Evolutionary conservation across 176 grass and related monocot genomes (phyloP).

Genomic region (Chrysopogon serrulatus): DNA sequence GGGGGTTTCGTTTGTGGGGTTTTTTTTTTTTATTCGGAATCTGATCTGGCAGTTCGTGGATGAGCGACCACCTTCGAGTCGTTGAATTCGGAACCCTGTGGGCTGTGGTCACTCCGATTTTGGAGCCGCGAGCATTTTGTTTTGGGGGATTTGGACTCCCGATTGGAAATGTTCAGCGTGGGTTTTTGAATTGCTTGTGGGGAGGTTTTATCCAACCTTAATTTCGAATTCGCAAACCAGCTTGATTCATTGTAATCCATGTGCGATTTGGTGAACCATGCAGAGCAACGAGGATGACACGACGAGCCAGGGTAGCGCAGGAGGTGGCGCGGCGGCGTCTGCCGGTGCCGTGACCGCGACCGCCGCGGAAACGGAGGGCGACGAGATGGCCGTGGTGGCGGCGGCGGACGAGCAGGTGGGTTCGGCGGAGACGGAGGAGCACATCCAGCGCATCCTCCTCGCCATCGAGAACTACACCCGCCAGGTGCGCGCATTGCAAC

Average conservation of each 20-base stretch:
- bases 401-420: conserved; percentile 22
- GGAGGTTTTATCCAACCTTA: not conserved
- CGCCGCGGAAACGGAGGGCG: not conserved
- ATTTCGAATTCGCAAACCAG: not conserved
- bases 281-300: conserved; percentile 33
- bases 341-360: not conserved
- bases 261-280: not conserved
- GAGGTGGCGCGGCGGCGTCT: conserved; percentile 7
- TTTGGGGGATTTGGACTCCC: not conserved
- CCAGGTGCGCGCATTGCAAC: conserved; percentile 33
- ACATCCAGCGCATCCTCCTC: conserved; percentile 64
- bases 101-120: not conserved
- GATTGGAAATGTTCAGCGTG: not conserved
- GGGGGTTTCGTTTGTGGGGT: not conserved
- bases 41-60: not conserved
- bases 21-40: not conserved
- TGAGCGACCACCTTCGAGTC: not conserved
- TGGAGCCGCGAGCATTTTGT: not conserved
- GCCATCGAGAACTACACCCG: conserved; percentile 87
- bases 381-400: not conserved
- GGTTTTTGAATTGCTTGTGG: not conserved
- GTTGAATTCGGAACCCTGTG: not conserved
- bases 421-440: conserved; percentile 66
- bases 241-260: not conserved
- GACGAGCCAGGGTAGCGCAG: conserved; percentile 31